These are phyloP conservation scores for Lactarius sanguifluus DNA, from an alignment of 768 basidiomycete species.

Conservation along the genomic window DNA sequence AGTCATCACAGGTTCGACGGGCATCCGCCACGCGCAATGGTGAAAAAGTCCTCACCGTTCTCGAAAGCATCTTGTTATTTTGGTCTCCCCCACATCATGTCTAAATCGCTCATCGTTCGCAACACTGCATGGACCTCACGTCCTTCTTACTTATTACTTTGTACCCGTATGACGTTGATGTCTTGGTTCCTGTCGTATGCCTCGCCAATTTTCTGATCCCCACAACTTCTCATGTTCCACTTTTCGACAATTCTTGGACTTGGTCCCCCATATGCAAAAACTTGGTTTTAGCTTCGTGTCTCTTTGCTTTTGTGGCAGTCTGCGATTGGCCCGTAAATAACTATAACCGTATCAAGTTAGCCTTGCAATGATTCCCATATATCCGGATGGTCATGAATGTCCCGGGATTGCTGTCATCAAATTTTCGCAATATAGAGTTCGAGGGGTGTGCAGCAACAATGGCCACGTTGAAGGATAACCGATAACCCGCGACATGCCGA, in stretches of 20 bases:
- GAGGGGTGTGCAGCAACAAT: not conserved
- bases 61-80: slow-evolving; percentile 6
- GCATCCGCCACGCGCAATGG: slow-evolving; percentile 28
- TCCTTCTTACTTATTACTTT: slow-evolving; percentile 19
- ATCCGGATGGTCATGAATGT: not conserved
- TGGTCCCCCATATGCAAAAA: slow-evolving; percentile 15
- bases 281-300: slow-evolving; percentile 15
- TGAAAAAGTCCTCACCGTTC: slow-evolving; percentile 4
- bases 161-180: slow-evolving; percentile 18
- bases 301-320: not conserved
- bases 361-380: not conserved
- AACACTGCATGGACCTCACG: slow-evolving; percentile 19
- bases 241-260: slow-evolving; percentile 6
- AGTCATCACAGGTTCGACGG: slow-evolving; percentile 26
- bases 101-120: slow-evolving; percentile 19
- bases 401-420: too few species aligned
- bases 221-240: not conserved
- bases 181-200: slow-evolving; percentile 19
- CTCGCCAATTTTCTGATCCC: slow-evolving; percentile 12
- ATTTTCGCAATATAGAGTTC: not conserved
- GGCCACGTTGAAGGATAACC: not conserved
- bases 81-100: slow-evolving; percentile 7
- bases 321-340: slow-evolving; percentile 6
- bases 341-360: slow-evolving; percentile 7
- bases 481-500: not conserved